A percentile compares a stretch with the other conserved stretches of the same genome.
These are phyloP conservation scores for Paspalum vaginatum DNA, from an alignment of 176 grass and related monocot genomes.

Conservation along the genomic window DNA sequence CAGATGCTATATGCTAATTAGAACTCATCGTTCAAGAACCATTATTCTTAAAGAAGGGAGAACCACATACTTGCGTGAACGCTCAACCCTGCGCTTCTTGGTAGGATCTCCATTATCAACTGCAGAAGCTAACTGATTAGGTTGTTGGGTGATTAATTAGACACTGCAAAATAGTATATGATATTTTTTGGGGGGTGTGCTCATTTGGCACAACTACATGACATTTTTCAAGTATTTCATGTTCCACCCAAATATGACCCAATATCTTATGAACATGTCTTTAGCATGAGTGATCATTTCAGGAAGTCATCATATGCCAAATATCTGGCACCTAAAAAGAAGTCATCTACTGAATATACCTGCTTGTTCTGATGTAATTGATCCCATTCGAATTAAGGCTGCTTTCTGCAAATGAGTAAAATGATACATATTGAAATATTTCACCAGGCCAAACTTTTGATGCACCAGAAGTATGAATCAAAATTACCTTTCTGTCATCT, in stretches of 20 bases:
- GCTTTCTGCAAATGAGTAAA: conserved; percentile 57
- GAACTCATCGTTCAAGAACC: neutral
- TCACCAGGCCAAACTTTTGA: neutral
- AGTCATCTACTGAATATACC: conserved; percentile 31
- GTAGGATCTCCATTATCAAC: conserved; percentile 72
- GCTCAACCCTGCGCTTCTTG: conserved; percentile 76
- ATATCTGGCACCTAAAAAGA: neutral
- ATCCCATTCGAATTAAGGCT: conserved; percentile 51
- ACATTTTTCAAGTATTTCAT: neutral
- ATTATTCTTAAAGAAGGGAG: neutral
- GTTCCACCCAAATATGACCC: too few species aligned
- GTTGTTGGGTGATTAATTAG: neutral
- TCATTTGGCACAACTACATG: neutral
- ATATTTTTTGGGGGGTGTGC: neutral
- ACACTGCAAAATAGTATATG: neutral
- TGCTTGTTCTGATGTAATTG: conserved; percentile 62
- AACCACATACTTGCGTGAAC: conserved; percentile 68
- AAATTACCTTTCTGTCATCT: conserved; percentile 58
- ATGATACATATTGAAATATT: conserved; percentile 14
- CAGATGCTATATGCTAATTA: neutral
- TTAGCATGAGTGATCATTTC: neutral
- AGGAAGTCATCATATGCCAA: neutral
- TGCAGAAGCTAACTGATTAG: conserved; percentile 46
- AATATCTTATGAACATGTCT: neutral
- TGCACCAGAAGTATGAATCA: neutral